Evolutionary conservation across 495 filamentous ascomycete genomes (phyloP).

Genomic region (Pseudomonodictys pantanalensis): DNA sequence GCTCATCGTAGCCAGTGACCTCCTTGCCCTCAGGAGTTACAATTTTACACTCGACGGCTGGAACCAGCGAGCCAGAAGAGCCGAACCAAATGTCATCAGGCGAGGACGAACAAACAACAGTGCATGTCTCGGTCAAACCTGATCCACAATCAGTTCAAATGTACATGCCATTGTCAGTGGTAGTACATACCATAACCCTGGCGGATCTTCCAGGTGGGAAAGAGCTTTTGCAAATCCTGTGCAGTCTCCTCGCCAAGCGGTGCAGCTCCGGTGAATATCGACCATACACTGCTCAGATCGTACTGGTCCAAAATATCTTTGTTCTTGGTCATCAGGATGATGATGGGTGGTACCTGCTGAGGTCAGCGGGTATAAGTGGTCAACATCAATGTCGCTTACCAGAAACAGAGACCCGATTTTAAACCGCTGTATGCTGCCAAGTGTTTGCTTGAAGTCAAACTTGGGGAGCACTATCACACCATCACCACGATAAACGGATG

Average conservation of each 20-base stretch:
- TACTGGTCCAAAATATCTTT: constrained; percentile 61
- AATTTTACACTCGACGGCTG: constrained; percentile 65
- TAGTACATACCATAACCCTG: constrained; percentile 72
- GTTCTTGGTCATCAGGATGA: constrained; percentile 75
- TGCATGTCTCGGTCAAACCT: constrained; percentile 80
- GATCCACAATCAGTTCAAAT: neutral
- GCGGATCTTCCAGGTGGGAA: constrained; percentile 63
- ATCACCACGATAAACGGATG: constrained; percentile 70
- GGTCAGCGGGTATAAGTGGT: neutral
- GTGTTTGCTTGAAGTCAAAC: constrained; percentile 67
- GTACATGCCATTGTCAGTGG: neutral
- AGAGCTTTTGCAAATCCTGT: constrained; percentile 60
- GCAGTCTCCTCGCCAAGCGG: constrained; percentile 79
- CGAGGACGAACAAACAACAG: constrained; percentile 66
- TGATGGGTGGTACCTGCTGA: constrained; percentile 74
- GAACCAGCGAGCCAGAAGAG: constrained; percentile 68
- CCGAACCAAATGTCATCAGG: constrained; percentile 68
- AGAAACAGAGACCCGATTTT: constrained; percentile 69
- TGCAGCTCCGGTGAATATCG: constrained; percentile 77
- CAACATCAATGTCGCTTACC: constrained; percentile 45
- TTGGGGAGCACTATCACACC: constrained; percentile 77
- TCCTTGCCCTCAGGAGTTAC: constrained; percentile 72
- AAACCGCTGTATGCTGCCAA: constrained; percentile 67
- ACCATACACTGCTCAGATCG: constrained; percentile 66
- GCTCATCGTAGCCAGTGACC: constrained; percentile 70